Evolutionary conservation across 2,329 filamentous ascomycete genomes (phyloP), one percentile per base, ranked within the genome.

Genomic region (Pseudopyricularia cyperi): DNA sequence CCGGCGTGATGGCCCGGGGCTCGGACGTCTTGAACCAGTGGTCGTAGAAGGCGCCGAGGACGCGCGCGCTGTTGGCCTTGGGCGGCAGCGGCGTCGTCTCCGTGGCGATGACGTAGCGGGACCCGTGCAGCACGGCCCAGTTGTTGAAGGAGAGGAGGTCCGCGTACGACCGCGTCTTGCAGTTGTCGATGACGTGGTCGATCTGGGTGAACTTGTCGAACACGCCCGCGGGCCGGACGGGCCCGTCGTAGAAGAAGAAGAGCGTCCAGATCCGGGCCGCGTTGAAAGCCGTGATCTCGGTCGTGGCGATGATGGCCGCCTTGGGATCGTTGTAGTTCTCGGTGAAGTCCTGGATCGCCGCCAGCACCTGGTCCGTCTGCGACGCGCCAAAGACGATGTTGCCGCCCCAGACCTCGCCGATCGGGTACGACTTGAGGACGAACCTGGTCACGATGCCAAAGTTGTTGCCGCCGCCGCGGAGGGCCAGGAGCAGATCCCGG

Each of bases 201-300:
- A 77, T 67, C 35, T 66, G 66, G 2, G 72, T 71, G 61, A 84
- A 84, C 52, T 74, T 73, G 52, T 72, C 68, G 54, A 85, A 83
- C 2, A 77, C 69, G 4, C 67, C 73, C 1, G 66, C 59, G 1
- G 80, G 79, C 0, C 72, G 72, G 49, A 65, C 62, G 0, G 72
- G 70, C 1, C 76, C 80, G 61, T 84, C 76, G 61, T 83, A 83
- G 66, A 80, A 83, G 34, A 80, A 60, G 63, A 83, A 83, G 54
- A 84, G 63, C 53, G 79, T 70, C 76, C 77, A 82, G 22, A 75
- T 67, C 54, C 80, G 68, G 48, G 79, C 57, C 1, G 72, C 54
- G 12, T 68, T 66, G 4, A 68, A 60, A 4, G 66, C 56, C 0
- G 70, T 70, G 15, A 73, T 65, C 58, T 78, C 70, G 3, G 71